Conservation (phyloP, 805 yeast genomes). For the Yamadazyma insecticola region DNA sequence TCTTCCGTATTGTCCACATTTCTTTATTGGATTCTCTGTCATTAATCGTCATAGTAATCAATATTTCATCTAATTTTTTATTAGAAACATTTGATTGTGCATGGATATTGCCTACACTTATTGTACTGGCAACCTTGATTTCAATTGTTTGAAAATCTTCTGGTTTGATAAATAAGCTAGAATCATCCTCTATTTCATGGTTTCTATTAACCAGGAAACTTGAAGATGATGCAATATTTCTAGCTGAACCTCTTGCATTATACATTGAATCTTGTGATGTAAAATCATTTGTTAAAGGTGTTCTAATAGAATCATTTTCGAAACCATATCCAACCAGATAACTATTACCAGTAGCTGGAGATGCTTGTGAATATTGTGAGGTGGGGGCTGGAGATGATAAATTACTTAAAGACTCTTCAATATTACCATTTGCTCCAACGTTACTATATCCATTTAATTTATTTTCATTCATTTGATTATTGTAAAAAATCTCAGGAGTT, state of each 20-base stretch:
- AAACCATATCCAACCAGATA: conserved; percentile 3
- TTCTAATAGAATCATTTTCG: conserved; percentile 8
- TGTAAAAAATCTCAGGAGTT: conserved; percentile 21
- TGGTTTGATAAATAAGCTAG: conserved; percentile 54
- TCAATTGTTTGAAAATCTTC: conserved; percentile 49
- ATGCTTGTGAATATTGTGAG: conserved; percentile 6
- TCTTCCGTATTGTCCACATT: conserved; percentile 71
- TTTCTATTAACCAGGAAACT: not conserved
- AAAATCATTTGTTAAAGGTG: conserved; percentile 9
- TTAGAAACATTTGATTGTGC: conserved; percentile 20
- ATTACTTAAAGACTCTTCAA: conserved; percentile 9
- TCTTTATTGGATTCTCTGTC: conserved; percentile 61
- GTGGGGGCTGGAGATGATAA: conserved; percentile 14
- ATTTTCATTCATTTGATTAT: conserved; percentile 1
- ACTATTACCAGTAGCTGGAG: conserved; percentile 7
- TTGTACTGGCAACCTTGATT: conserved; percentile 43
- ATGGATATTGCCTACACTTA: conserved; percentile 10
- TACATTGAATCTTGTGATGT: conserved; percentile 7
- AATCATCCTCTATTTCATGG: conserved; percentile 32
- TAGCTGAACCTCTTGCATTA: not conserved
- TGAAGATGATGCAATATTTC: not conserved
- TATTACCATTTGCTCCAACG: not conserved
- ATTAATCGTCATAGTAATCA: conserved; percentile 55
- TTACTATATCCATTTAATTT: not conserved
- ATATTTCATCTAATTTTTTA: conserved; percentile 52